Percentiles rank a stretch among this genome's conserved stretches.
These are phyloP conservation scores for Ogataea corticis DNA, from an alignment of 805 yeast genomes.

Conservation along the genomic window DNA sequence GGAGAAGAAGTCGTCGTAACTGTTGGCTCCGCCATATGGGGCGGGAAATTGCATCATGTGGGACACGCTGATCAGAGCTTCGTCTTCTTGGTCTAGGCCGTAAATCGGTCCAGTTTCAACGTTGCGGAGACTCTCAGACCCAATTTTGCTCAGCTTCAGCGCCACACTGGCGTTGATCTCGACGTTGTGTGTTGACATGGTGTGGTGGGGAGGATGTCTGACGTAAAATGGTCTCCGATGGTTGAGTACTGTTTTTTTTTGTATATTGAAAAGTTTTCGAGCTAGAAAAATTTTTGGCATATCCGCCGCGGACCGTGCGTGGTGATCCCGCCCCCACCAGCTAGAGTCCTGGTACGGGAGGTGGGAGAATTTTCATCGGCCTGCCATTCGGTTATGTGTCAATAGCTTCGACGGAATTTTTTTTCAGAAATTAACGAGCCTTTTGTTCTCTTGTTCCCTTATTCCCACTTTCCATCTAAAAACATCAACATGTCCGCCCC, in stretches of 20 bases:
- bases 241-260: neutral
- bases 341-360: too few relatives aligned
- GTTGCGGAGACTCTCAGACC: conserved; percentile 62
- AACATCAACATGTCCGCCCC: conserved; percentile 24
- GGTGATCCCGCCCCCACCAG: too few relatives aligned
- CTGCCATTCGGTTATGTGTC: conserved; percentile 3
- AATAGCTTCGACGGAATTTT: too few relatives aligned
- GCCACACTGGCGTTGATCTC: conserved; percentile 54
- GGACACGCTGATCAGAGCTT: conserved; percentile 45
- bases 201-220: neutral
- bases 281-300: too few relatives aligned
- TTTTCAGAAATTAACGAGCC: too few relatives aligned
- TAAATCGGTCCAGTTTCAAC: conserved; percentile 69
- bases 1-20: conserved; percentile 53
- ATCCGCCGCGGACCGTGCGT: too few relatives aligned
- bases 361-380: too few relatives aligned
- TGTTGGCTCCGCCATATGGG: conserved; percentile 25
- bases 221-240: neutral
- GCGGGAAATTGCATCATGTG: conserved; percentile 69
- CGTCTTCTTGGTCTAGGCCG: conserved; percentile 62
- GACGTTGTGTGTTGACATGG: conserved; percentile 29
- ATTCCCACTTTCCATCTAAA: neutral
- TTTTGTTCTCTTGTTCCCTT: neutral
- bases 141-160: conserved; percentile 63
- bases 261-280: neutral